Conservation (phyloP, 345 rosid species). For the Boechera retrofracta region DNA sequence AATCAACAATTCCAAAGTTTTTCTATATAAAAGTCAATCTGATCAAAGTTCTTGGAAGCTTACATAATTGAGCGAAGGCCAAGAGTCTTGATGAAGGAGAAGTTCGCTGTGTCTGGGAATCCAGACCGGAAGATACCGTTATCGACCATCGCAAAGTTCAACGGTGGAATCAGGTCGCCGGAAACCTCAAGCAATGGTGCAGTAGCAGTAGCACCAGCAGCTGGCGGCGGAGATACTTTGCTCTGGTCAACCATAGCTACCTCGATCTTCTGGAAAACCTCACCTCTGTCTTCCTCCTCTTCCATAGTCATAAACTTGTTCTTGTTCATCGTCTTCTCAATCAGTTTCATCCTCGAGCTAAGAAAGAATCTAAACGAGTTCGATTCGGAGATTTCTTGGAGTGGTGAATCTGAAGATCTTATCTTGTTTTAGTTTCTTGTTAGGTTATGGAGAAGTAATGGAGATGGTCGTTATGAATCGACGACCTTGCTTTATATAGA, state of each 20-base stretch:
- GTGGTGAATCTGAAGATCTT: slow-evolving; percentile 16
- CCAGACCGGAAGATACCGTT: slow-evolving; percentile 97
- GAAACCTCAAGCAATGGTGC: slow-evolving; percentile 37
- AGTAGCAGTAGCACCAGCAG: background rate
- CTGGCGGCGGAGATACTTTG: slow-evolving; percentile 33
- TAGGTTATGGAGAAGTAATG: slow-evolving; percentile 24
- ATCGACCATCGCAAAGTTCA: slow-evolving; percentile 94
- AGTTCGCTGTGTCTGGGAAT: slow-evolving; percentile 87
- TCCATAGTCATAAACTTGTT: slow-evolving; percentile 25
- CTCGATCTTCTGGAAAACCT: slow-evolving; percentile 52
- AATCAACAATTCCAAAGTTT: slow-evolving; percentile 4
- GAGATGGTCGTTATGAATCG: slow-evolving; percentile 45
- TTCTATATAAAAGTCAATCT: background rate
- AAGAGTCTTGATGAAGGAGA: slow-evolving; percentile 83
- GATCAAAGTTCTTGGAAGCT: slow-evolving; percentile 23
- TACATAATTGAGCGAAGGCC: slow-evolving; percentile 97
- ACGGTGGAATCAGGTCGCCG: slow-evolving; percentile 71
- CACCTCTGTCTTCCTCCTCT: slow-evolving; percentile 2
- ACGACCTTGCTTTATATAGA: slow-evolving; percentile 47
- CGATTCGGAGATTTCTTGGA: background rate
- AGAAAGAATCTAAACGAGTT: slow-evolving; percentile 1
- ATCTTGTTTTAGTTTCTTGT: slow-evolving; percentile 1
- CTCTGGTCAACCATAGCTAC: slow-evolving; percentile 60
- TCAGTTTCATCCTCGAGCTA: slow-evolving; percentile 36
- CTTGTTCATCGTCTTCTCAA: slow-evolving; percentile 43